These are phyloP conservation scores for Cordyceps cicadae DNA, from an alignment of 2,329 filamentous ascomycete genomes.

Conservation along the genomic window DNA sequence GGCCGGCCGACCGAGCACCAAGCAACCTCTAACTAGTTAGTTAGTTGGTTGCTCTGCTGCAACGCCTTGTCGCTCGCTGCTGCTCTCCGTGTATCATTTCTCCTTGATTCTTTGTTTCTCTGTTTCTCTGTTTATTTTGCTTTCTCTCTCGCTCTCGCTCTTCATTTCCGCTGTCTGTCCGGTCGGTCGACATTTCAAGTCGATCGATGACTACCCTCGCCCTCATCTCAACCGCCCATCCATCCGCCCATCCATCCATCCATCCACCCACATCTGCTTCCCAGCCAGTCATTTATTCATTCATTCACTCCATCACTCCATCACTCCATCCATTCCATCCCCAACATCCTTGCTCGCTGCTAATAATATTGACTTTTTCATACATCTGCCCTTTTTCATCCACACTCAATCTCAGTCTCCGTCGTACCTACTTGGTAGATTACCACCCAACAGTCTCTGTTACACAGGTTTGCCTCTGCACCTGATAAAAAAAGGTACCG, in stretches of 20 bases:
- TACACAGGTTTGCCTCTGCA: neutral
- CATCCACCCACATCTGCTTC: neutral
- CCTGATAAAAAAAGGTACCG: too few relatives aligned
- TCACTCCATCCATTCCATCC: neutral
- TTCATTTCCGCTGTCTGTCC: neutral
- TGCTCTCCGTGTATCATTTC: too few relatives aligned
- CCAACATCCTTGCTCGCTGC: neutral
- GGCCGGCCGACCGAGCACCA: slow-evolving; percentile 8
- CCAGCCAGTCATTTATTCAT: too few relatives aligned
- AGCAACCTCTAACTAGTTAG: neutral
- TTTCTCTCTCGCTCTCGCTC: neutral
- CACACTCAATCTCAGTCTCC: neutral
- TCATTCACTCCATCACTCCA: too few relatives aligned
- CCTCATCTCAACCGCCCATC: neutral
- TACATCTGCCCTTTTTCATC: neutral
- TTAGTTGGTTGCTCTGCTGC: too few relatives aligned
- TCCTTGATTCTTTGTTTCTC: neutral
- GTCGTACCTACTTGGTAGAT: neutral
- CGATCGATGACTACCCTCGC: neutral
- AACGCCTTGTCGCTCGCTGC: neutral
- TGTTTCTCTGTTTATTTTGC: too few relatives aligned
- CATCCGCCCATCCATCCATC: neutral
- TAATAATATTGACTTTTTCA: slow-evolving; percentile 3
- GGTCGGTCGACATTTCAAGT: too few relatives aligned
- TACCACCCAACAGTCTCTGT: neutral